phyloP scores from a whole-genome alignment of 257 asterid species.

The Jacaranda mimosifolia region DNA sequence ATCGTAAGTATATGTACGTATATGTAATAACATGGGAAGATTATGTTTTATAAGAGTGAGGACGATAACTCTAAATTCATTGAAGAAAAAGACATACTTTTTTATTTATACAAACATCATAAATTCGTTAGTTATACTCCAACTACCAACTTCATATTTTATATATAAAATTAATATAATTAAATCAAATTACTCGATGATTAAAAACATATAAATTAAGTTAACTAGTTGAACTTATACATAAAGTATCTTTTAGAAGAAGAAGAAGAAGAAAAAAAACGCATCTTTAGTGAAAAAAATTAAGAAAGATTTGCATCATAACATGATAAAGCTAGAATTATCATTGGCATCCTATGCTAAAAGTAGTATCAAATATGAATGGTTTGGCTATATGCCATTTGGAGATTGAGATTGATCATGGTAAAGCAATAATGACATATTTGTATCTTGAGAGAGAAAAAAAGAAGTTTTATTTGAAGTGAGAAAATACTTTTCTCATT shows the following conservation, averaged over 20 bases:
- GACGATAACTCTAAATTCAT: too few species aligned
- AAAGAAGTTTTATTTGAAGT: too few species aligned
- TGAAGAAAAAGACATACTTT: background rate
- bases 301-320: background rate
- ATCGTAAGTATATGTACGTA: background rate
- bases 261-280: background rate
- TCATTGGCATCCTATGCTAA: conserved; percentile 33
- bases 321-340: background rate
- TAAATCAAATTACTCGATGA: too few species aligned
- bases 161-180: too few species aligned
- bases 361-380: background rate
- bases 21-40: background rate
- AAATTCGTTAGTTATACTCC: too few species aligned
- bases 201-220: too few species aligned
- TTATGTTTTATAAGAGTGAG: background rate
- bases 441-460: background rate
- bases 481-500: too few species aligned
- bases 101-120: too few species aligned
- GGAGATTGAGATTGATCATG: background rate
- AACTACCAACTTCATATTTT: too few species aligned
- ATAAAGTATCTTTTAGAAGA: too few species aligned
- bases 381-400: conserved; percentile 14
- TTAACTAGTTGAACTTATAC: too few species aligned
- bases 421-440: background rate
- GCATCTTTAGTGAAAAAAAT: conserved; percentile 5